These are phyloP conservation scores for Pythium scleroteichum DNA, from an alignment of 352 stramenopile species.

Conservation along the genomic window DNA sequence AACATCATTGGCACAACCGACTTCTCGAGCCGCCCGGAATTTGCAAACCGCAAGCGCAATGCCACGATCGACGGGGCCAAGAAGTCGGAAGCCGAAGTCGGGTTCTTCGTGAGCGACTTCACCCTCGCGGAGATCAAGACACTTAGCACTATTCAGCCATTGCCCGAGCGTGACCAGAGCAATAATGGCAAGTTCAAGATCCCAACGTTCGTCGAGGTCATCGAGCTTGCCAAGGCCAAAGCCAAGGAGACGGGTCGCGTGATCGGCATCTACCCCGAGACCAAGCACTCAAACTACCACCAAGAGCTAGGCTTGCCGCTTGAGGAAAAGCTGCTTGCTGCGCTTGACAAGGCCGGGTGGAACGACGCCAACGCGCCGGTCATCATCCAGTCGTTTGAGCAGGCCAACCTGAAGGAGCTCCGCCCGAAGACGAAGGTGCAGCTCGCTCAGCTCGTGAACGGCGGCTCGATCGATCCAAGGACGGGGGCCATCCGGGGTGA, in stretches of 20 bases:
- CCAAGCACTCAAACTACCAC: slow-evolving; percentile 86
- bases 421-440: slow-evolving; percentile 66
- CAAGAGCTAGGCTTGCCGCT: slow-evolving; percentile 66
- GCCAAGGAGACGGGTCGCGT: slow-evolving; percentile 53
- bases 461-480: slow-evolving; percentile 48
- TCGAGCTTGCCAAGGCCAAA: slow-evolving; percentile 76
- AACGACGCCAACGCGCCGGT: slow-evolving; percentile 63
- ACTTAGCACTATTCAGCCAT: slow-evolving; percentile 76
- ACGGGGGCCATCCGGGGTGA: slow-evolving; percentile 53
- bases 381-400: slow-evolving; percentile 79
- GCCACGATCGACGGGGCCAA: slow-evolving; percentile 57
- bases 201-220: slow-evolving; percentile 88
- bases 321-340: slow-evolving; percentile 72
- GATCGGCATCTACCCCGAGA: slow-evolving; percentile 87
- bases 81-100: too few species aligned
- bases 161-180: slow-evolving; percentile 73
- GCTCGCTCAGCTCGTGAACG: slow-evolving; percentile 83
- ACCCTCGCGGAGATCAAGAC: slow-evolving; percentile 89
- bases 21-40: slow-evolving; percentile 74
- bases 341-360: slow-evolving; percentile 71
- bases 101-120: slow-evolving; percentile 93
- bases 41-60: slow-evolving; percentile 59
- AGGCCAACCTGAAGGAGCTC: slow-evolving; percentile 67
- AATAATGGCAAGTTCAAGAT: slow-evolving; percentile 88
- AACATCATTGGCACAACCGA: slow-evolving; percentile 91